Evolutionary conservation across 2,329 filamentous ascomycete genomes (phyloP), one percentile per base, ranked within the genome.

Genomic region (Ramularia collo-cygni): DNA sequence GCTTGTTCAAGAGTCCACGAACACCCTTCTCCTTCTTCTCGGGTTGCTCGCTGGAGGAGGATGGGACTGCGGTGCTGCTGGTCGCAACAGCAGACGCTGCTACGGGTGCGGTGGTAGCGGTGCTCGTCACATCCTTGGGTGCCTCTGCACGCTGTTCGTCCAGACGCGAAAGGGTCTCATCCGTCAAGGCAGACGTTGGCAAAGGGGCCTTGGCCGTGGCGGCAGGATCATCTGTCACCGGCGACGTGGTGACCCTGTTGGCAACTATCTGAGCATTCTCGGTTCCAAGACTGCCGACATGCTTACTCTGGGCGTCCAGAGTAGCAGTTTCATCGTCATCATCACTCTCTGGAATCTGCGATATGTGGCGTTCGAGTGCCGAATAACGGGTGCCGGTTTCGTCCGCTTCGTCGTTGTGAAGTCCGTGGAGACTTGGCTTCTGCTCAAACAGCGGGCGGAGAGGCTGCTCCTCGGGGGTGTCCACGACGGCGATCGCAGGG

Each of bases 281-380:
- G 8, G 18, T 10, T 2, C 26, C 38, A 3, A 36, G 14, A 29
- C 15, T 19, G 12, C 4, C 15, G 10, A 4, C 12, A 2, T 28
- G 37, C 24, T 40, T 14, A 16, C 26, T 41, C 38, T n/a, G n/a
- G n/a, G n/a, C n/a, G n/a, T n/a, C n/a, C n/a, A n/a, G n/a, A n/a
- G n/a, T n/a, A n/a, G n/a, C n/a, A n/a, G n/a, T n/a, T n/a, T n/a
- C n/a, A n/a, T n/a, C 52, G 18, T 42, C 44, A 7, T 46, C 34
- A 26, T 49, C 47, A 37, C 54, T 58, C 17, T 53, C 51, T 2
- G 47, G 49, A 30, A 61, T 57, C 16, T 46, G 36, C 3, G 56
- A 55, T 17, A 60, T 57, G 37, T 60, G 57, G 9, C 57, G 46
- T 32, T 60, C 59, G n/a, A 60, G 50, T 21, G 54, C 44, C 3